These are phyloP conservation scores for Aspergillus eucalypticola DNA, from an alignment of 2,329 filamentous ascomycete genomes.

Conservation along the genomic window DNA sequence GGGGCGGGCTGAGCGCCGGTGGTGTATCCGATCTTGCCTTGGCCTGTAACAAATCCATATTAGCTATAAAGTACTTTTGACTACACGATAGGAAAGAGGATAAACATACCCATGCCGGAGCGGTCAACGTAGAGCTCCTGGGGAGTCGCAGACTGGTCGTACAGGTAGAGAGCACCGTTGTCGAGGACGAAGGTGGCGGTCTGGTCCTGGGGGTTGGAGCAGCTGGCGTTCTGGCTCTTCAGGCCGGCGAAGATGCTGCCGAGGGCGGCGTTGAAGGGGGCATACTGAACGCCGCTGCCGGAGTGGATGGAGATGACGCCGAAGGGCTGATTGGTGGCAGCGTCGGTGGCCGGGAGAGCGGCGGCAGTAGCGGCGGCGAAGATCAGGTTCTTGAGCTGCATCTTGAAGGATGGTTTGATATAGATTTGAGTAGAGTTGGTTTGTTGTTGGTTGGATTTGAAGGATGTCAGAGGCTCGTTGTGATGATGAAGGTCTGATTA, in stretches of 20 bases:
- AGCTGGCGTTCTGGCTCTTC: constrained; percentile 51
- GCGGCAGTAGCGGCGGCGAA: constrained; percentile 31
- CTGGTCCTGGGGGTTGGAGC: constrained; percentile 40
- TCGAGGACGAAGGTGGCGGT: constrained; percentile 55
- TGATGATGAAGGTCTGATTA: neutral
- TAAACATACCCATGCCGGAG: constrained; percentile 57
- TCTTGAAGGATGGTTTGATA: constrained; percentile 17
- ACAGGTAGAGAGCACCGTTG: constrained; percentile 53
- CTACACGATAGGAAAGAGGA: neutral
- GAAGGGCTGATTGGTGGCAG: constrained; percentile 42
- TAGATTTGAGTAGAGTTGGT: neutral
- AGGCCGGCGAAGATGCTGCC: constrained; percentile 50
- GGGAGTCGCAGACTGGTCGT: constrained; percentile 42
- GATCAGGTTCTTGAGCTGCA: constrained; percentile 32
- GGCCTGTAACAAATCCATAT: constrained; percentile 37
- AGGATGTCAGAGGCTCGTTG: neutral
- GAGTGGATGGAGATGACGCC: constrained; percentile 54
- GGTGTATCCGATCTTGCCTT: constrained; percentile 57
- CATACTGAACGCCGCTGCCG: constrained; percentile 52
- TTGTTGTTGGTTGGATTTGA: neutral
- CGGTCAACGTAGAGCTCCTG: constrained; percentile 59
- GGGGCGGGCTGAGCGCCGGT: constrained; percentile 46
- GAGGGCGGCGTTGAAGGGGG: constrained; percentile 47
- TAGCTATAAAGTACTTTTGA: too few relatives aligned
- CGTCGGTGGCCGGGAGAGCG: constrained; percentile 23